Percentiles rank a stretch among this genome's conserved stretches.
Conservation (phyloP, 2,329 filamentous ascomycete genomes). For the Capronia americana region DNA sequence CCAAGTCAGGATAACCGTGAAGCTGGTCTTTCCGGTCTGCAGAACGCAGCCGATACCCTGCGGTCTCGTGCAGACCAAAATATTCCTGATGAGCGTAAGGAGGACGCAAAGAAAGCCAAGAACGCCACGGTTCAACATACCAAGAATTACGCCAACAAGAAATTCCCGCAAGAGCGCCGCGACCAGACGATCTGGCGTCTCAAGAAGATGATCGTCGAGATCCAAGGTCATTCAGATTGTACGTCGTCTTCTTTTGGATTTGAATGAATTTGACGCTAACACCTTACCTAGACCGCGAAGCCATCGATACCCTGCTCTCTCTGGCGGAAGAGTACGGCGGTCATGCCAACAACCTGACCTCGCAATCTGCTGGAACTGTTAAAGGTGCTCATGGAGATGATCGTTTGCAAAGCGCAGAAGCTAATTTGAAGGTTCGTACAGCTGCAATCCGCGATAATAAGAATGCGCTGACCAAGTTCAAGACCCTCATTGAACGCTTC, state of each 20-base stretch:
- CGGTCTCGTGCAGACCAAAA: conserved; percentile 68
- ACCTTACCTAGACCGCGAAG: conserved; percentile 69
- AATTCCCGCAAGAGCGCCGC: conserved; percentile 90
- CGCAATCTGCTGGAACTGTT: conserved; percentile 70
- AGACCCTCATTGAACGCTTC: conserved; percentile 90
- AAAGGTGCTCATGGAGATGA: conserved; percentile 73
- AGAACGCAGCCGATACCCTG: conserved; percentile 47
- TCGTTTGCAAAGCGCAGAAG: conserved; percentile 73
- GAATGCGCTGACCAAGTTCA: conserved; percentile 59
- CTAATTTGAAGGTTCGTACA: conserved; percentile 72
- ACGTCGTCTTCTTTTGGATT: conserved; percentile 37
- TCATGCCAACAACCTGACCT: conserved; percentile 70
- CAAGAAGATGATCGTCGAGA: conserved; percentile 98
- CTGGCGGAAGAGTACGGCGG: conserved; percentile 84
- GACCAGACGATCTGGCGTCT: conserved; percentile 90
- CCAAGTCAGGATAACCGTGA: conserved; percentile 37
- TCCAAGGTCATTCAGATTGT: conserved; percentile 93
- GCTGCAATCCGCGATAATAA: conserved; percentile 47
- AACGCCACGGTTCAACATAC: conserved; percentile 55
- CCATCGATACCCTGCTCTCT: conserved; percentile 83
- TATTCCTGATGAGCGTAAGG: conserved; percentile 66
- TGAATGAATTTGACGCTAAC: conserved; percentile 39
- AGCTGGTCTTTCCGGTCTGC: conserved; percentile 46
- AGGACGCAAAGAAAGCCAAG: conserved; percentile 47
- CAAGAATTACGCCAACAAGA: conserved; percentile 78